Conservation (phyloP, 2,329 filamentous ascomycete genomes). For the Cercospora zeina region DNA sequence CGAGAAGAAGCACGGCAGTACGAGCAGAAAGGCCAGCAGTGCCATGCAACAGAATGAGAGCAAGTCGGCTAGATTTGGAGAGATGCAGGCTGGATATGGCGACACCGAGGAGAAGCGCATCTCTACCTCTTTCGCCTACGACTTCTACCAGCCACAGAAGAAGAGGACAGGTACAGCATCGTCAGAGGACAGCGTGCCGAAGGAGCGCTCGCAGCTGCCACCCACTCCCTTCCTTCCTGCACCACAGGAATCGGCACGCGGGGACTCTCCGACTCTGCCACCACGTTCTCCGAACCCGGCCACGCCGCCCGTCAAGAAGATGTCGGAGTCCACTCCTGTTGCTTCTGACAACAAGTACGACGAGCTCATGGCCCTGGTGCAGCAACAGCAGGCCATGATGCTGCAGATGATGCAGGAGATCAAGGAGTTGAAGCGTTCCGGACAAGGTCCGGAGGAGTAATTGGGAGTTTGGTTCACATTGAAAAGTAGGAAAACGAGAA, state of each 20-base stretch:
- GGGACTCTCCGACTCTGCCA: conserved; percentile 11
- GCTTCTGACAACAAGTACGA: conserved; percentile 1
- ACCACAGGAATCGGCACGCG: background rate
- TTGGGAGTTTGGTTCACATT: background rate
- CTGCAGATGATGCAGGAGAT: conserved; percentile 26
- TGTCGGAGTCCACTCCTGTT: background rate
- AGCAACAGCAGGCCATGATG: conserved; percentile 24
- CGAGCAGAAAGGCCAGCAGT: background rate
- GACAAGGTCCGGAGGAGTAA: background rate
- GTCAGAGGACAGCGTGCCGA: conserved; percentile 17
- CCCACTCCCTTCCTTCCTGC: background rate
- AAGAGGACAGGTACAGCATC: background rate
- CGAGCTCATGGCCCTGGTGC: conserved; percentile 19
- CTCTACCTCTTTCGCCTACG: conserved; percentile 28
- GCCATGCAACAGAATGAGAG: background rate
- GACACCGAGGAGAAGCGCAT: conserved; percentile 22
- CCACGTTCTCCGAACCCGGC: background rate
- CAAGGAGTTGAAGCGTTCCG: conserved; percentile 19
- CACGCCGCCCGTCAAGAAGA: background rate
- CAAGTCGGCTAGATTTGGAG: background rate
- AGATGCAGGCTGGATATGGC: background rate
- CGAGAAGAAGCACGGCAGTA: background rate
- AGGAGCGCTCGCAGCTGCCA: conserved; percentile 14
- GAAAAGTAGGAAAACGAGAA: background rate
- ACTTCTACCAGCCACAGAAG: conserved; percentile 28